Percentiles rank a stretch among this genome's conserved stretches.
These are phyloP conservation scores for Pseudognaphalium luteoalbum DNA, from an alignment of 129 eudicot genomes.

Conservation along the genomic window DNA sequence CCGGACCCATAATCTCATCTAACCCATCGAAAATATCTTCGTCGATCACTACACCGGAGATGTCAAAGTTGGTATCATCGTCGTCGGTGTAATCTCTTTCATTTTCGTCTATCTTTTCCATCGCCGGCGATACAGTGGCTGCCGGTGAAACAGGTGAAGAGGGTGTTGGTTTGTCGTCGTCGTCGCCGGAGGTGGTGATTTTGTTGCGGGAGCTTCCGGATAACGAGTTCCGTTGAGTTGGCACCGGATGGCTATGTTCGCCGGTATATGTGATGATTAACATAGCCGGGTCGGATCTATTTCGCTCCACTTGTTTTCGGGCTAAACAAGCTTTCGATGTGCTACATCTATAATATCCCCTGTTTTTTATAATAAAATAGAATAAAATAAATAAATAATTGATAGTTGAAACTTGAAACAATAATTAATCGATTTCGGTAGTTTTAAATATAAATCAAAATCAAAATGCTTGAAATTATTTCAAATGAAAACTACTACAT, in stretches of 20 bases:
- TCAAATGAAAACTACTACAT: too few species aligned
- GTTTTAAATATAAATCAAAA: too few species aligned
- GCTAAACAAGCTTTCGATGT: slow-evolving; percentile 93
- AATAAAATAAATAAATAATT: not conserved
- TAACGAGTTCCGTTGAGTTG: slow-evolving; percentile 78
- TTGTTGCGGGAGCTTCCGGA: slow-evolving; percentile 77
- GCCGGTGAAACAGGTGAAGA: slow-evolving; percentile 54
- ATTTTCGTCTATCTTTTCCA: slow-evolving; percentile 56
- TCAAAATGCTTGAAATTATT: too few species aligned
- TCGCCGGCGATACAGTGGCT: slow-evolving; percentile 45
- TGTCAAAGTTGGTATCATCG: slow-evolving; percentile 27
- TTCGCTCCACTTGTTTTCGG: slow-evolving; percentile 98
- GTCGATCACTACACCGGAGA: slow-evolving; percentile 31
- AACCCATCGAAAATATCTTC: slow-evolving; percentile 78
- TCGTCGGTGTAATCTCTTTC: slow-evolving; percentile 33
- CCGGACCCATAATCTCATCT: slow-evolving; percentile 32
- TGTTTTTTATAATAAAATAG: slow-evolving; percentile 22
- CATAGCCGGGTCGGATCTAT: slow-evolving; percentile 91
- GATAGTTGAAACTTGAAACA: not conserved
- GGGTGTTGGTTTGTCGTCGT: slow-evolving; percentile 40
- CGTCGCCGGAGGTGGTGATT: slow-evolving; percentile 41
- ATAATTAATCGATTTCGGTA: too few species aligned
- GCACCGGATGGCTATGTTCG: slow-evolving; percentile 91
- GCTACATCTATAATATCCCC: slow-evolving; percentile 96
- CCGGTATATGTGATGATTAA: slow-evolving; percentile 78